These are phyloP conservation scores for Tetraselmis striata DNA, from an alignment of 139 green algal genomes.

Conservation along the genomic window DNA sequence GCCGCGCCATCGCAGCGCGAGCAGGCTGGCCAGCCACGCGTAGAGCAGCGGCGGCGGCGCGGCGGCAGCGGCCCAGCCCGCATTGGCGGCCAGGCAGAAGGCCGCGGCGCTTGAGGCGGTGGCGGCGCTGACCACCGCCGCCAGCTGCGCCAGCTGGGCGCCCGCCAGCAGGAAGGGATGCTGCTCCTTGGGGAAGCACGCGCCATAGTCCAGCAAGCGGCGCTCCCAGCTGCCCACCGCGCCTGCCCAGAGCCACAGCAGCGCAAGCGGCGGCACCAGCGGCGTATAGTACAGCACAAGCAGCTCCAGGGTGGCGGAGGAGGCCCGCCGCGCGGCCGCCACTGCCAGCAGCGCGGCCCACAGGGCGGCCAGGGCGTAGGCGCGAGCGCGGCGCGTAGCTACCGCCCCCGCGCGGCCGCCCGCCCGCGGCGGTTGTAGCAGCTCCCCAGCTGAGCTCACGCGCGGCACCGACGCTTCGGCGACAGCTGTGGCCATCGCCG, in stretches of 20 bases:
- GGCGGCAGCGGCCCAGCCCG: background rate
- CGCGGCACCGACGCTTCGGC: no score
- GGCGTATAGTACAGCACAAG: constrained; percentile 68
- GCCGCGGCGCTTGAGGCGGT: constrained; percentile 22
- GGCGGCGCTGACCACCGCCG: constrained; percentile 26
- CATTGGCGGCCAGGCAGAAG: constrained; percentile 16
- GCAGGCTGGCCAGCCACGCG: constrained; percentile 13
- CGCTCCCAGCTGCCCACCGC: constrained; percentile 50
- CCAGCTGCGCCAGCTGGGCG: constrained; percentile 30
- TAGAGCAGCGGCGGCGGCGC: constrained; percentile 47
- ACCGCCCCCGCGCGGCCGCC: no score
- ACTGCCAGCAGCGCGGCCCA: background rate
- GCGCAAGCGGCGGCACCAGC: constrained; percentile 52
- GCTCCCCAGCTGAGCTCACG: background rate
- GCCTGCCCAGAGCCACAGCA: constrained; percentile 72
- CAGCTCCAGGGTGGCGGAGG: background rate
- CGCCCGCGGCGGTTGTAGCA: background rate
- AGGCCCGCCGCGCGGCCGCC: background rate
- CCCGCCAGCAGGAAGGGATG: constrained; percentile 38
- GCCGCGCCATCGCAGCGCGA: constrained; percentile 42
- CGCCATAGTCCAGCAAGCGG: constrained; percentile 48
- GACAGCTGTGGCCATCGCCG: no score
- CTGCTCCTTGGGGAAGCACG: constrained; percentile 58
- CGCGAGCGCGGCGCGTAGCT: background rate
- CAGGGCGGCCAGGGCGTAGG: background rate